These are phyloP conservation scores for Hyaloscypha finlandica DNA, from an alignment of 495 filamentous ascomycete genomes.

Conservation along the genomic window DNA sequence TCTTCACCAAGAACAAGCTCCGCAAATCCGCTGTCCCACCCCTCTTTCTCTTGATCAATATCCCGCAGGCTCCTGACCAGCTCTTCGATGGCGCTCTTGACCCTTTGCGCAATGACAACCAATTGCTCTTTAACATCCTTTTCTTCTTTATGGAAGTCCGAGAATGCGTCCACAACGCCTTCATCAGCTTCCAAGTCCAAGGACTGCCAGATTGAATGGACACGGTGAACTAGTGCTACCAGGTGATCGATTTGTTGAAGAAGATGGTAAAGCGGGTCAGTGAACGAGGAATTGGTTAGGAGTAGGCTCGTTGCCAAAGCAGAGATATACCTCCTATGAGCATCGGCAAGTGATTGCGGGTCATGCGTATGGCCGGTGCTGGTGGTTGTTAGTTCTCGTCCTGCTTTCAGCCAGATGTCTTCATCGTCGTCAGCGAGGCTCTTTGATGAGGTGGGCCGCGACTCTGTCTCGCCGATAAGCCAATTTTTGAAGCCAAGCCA, in stretches of 20 bases:
- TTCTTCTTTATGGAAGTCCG: slow-evolving; percentile 70
- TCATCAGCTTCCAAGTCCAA: slow-evolving; percentile 78
- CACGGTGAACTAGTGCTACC: slow-evolving; percentile 68
- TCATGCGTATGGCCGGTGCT: slow-evolving; percentile 58
- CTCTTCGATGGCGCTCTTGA: slow-evolving; percentile 63
- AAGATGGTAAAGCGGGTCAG: slow-evolving; percentile 66
- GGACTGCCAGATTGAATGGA: slow-evolving; percentile 70
- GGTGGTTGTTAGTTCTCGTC: slow-evolving; percentile 22
- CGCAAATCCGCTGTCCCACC: slow-evolving; percentile 42
- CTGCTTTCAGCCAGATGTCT: slow-evolving; percentile 29
- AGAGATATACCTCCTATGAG: slow-evolving; percentile 73
- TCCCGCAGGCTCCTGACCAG: slow-evolving; percentile 61
- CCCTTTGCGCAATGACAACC: slow-evolving; percentile 46
- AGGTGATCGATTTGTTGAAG: slow-evolving; percentile 75
- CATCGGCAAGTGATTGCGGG: slow-evolving; percentile 78
- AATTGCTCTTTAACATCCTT: slow-evolving; percentile 61
- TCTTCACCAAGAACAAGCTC: slow-evolving; percentile 33
- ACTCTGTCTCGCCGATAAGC: slow-evolving; percentile 33
- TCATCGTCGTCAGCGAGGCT: slow-evolving; percentile 22
- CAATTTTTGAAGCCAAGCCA: slow-evolving; percentile 65
- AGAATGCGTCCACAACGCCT: slow-evolving; percentile 72
- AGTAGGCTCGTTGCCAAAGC: slow-evolving; percentile 68
- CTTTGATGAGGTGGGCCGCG: slow-evolving; percentile 7
- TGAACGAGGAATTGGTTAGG: slow-evolving; percentile 68
- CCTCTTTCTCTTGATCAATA: slow-evolving; percentile 49